Evolutionary conservation across 108 stramenopile species (phyloP).

Genomic region (Skeletonema potamos): DNA sequence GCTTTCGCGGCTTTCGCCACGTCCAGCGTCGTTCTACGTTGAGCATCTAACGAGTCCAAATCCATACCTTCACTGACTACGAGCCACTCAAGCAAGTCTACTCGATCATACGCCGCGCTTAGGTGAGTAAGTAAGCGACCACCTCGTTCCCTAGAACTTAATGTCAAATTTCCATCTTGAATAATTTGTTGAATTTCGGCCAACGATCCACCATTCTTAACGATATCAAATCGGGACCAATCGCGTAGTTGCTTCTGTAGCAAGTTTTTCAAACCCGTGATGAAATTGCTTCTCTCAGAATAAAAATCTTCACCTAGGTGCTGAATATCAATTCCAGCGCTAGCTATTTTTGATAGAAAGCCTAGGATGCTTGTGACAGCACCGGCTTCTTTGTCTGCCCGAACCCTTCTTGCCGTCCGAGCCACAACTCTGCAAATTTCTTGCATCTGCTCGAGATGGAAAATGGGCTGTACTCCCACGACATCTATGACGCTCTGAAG

Average conservation of each 20-base stretch:
- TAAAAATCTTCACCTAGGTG: neutral
- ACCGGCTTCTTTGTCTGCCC: neutral
- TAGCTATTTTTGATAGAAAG: neutral
- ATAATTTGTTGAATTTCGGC: neutral
- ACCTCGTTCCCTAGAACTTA: conserved; percentile 1
- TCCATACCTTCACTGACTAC: conserved; percentile 4
- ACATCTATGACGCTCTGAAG: neutral
- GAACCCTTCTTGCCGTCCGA: neutral
- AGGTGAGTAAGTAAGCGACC: conserved; percentile 1
- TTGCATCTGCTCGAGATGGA: neutral
- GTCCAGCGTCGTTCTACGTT: neutral
- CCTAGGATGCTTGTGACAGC: neutral
- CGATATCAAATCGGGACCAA: conserved; percentile 17
- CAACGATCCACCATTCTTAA: neutral
- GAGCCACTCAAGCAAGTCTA: conserved; percentile 13
- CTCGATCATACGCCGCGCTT: conserved; percentile 5
- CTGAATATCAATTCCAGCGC: neutral
- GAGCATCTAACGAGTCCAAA: neutral
- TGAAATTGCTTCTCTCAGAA: neutral
- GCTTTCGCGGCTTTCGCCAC: conserved; percentile 11
- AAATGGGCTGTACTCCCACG: neutral
- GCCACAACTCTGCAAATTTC: neutral
- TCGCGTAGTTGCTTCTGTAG: neutral
- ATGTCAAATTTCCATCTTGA: neutral
- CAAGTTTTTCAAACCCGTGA: neutral